Base-by-base conservation (phyloP, 805 yeast genomes). In the Hanseniaspora singularis region DNA sequence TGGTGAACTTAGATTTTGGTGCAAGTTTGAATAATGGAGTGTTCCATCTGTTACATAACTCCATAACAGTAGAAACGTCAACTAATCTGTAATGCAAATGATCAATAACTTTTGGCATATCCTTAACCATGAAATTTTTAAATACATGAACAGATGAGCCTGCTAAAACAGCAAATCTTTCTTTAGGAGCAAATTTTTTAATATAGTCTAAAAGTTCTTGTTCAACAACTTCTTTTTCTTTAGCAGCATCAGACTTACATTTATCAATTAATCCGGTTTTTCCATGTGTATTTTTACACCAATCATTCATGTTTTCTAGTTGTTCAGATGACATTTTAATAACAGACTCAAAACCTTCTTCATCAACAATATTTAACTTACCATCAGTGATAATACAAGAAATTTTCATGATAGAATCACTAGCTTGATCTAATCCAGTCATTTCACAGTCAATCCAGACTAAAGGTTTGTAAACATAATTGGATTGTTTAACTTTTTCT, bases 371-470 rank as follows among this genome's bases (percentile, higher is more conserved):
- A 45, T 82, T 74, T 51, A 92, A 69, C 50, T 84, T 65, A 9
- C 83, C 86, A 57, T 89, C 95, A 1, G 99, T 92, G 39, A 92
- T 69, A 32, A 89, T 66, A 60, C 96, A 87, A 60, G 96, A 85
- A 22, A 92, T 79, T 63, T 92, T 97, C 50, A 92, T 83, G 54
- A 92, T 88, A 49, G 73, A 76, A 60, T 92, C 97, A n/a, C 70
- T 69, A 40, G 65, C 62, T n/a, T 79, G 77, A 55, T 89, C 81
- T 33, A 92, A 66, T 0, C 99, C 99, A 0, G 99, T 92, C 98
- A 92, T 92, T 61, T 89, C 98, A 64, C 97, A 92, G 64, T 89
- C 98, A 15, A 89, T 72, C 98, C 98, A 89, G 3, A 89, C 94
- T 16, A 89, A 68, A 6, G 73, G 73, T 38, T 63, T 60, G 52